phyloP scores from a whole-genome alignment of 169 alveolate species.

The Plasmodium gonderi region DNA sequence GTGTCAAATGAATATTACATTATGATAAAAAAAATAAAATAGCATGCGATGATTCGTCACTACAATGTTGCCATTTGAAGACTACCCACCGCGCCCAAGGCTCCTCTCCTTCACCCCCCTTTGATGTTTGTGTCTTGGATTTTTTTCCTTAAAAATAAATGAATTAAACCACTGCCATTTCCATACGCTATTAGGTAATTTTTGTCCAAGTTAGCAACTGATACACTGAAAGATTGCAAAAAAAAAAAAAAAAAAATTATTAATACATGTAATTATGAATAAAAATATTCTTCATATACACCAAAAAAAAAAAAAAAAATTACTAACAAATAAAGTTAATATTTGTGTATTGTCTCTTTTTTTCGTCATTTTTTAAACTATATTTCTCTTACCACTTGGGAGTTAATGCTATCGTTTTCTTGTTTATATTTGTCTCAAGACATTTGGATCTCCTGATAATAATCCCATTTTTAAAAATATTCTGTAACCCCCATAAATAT shows the following conservation, averaged over 20 bases:
- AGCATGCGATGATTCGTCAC: neutral
- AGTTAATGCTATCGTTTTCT: conserved; percentile 13
- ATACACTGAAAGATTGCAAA: conserved; percentile 32
- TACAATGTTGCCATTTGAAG: neutral
- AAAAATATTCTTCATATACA: neutral
- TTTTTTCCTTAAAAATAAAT: conserved; percentile 18
- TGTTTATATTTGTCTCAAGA: neutral
- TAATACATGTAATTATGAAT: neutral
- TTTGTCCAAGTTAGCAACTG: conserved; percentile 29
- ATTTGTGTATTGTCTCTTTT: neutral
- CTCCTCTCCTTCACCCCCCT: neutral
- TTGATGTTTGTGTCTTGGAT: neutral
- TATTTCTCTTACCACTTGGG: conserved; percentile 34
- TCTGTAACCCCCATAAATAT: conserved; percentile 43
- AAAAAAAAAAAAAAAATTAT: neutral
- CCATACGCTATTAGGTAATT: conserved; percentile 49
- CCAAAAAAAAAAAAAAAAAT: neutral
- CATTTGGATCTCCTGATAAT: conserved; percentile 15
- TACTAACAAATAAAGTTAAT: neutral
- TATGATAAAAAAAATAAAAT: neutral
- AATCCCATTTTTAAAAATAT: conserved; percentile 32
- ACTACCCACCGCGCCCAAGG: neutral
- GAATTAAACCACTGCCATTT: conserved; percentile 36
- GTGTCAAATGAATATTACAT: neutral
- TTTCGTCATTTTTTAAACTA: neutral